A percentile compares a stretch with the other conserved stretches of the same genome.
Conservation (phyloP, 352 stramenopile species). For the Phytopythium delawarense region DNA sequence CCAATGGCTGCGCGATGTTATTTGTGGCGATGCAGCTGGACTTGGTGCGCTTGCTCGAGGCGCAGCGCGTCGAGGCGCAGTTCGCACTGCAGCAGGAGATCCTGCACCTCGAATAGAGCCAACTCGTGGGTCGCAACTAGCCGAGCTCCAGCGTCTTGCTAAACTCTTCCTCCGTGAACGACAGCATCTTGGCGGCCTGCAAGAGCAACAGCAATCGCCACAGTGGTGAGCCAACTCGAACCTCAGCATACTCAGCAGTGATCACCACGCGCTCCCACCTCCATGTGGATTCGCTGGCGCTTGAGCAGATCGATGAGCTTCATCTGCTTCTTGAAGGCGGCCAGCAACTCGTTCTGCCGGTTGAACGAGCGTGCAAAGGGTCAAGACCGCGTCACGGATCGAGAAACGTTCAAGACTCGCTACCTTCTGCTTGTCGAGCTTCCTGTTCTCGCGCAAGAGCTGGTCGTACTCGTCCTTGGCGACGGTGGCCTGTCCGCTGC, state of each 20-base stretch:
- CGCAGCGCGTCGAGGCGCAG: conserved; percentile 62
- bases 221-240: neutral
- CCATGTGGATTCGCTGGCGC: conserved; percentile 82
- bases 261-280: conserved; percentile 13
- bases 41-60: conserved; percentile 67
- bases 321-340: conserved; percentile 85
- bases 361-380: neutral
- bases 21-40: conserved; percentile 40
- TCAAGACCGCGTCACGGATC: neutral
- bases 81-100: conserved; percentile 66
- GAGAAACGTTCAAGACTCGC: neutral
- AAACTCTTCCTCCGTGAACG: conserved; percentile 82
- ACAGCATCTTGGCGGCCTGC: conserved; percentile 81
- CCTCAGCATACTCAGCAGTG: neutral
- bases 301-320: conserved; percentile 87
- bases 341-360: conserved; percentile 53
- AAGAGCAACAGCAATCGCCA: neutral
- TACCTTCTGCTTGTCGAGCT: conserved; percentile 82
- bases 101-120: conserved; percentile 33
- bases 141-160: conserved; percentile 68
- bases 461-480: conserved; percentile 54
- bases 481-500: conserved; percentile 41
- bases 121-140: conserved; percentile 13
- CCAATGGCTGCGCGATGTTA: neutral
- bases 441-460: conserved; percentile 63